These are phyloP conservation scores for Solanum rostratum DNA, from an alignment of 257 asterid species.

Conservation along the genomic window DNA sequence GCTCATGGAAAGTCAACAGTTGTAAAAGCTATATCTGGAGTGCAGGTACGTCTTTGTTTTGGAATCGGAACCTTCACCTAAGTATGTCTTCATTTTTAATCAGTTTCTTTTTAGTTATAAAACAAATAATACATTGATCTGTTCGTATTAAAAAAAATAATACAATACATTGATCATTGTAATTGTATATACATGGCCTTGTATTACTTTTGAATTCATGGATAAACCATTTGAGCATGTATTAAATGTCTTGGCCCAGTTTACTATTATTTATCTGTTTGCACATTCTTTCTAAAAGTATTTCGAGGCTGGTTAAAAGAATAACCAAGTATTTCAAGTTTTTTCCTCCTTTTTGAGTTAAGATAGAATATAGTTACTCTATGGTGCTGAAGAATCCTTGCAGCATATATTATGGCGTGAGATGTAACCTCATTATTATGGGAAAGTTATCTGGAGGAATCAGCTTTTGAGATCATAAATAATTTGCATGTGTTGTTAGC, in stretches of 20 bases:
- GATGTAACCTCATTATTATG: not conserved
- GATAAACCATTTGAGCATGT: not conserved
- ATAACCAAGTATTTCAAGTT: not conserved
- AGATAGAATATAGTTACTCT: not conserved
- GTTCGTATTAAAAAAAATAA: not conserved
- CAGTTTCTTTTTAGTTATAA: not conserved
- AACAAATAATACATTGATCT: not conserved
- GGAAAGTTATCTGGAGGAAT: not conserved
- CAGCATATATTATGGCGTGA: not conserved
- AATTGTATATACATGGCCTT: not conserved
- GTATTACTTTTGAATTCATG: not conserved
- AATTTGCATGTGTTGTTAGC: not conserved
- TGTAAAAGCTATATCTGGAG: constrained; percentile 1
- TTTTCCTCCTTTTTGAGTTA: not conserved
- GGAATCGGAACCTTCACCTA: not conserved
- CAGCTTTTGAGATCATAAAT: not conserved
- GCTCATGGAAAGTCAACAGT: constrained; percentile 49
- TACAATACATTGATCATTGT: not conserved
- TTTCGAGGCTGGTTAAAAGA: not conserved
- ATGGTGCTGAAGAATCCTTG: not conserved
- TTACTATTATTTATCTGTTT: not conserved
- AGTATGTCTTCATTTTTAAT: not conserved
- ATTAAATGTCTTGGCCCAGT: not conserved
- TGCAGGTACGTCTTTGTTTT: not conserved
- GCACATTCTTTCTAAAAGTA: not conserved